Base-by-base conservation (phyloP, 176 grass and related monocot species). In the Lolium rigidum region DNA sequence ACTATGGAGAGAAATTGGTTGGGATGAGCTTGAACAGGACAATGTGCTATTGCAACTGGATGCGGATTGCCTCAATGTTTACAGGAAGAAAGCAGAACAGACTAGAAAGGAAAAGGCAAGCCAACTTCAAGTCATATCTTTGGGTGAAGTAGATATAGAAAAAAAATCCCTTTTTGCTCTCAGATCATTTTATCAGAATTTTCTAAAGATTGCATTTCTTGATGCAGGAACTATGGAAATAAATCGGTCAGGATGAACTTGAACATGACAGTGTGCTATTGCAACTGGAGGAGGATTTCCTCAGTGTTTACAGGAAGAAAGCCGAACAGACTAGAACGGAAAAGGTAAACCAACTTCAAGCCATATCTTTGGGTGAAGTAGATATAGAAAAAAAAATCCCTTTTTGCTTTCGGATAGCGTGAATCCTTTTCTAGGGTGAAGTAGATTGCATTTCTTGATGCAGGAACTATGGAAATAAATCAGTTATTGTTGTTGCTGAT, bases 261-360 rank as follows among this genome's bases (percentile, higher is more conserved):
- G 91, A 94, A 87, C 94, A 89, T 69, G 88, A 95, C 68, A 94
- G 21, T 70, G 87, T 93, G 87, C 92, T 95, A 72, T 39, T 92
- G 66, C 84, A 95, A 24, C 81, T 98, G 14, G 93, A 95, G 79
- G 89, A 98, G 49, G 93, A 98, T 11, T 98, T 91, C 54, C 93
- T 93, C 24, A 90, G 94, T 69, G 83, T 95, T 28, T 98, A 95
- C 82, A 76, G 57, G 66, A 86, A 81, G 63, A 95, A 94, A 82
- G 92, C 90, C 38, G 70, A 95, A 70, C 65, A 90, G 58, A 82
- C 82, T 14, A 93, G 82, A 64, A 93, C 83, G 43, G 82, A 86
- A 56, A 95, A 94, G 76, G 90, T 82, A 50, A 86, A 94, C 68
- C 49, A 96, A 16, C 90, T 86, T 75, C 78, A 92, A 76, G 82